Base-by-base conservation (phyloP, 2,329 filamentous ascomycete species). In the Aspergillus ochraceus region DNA sequence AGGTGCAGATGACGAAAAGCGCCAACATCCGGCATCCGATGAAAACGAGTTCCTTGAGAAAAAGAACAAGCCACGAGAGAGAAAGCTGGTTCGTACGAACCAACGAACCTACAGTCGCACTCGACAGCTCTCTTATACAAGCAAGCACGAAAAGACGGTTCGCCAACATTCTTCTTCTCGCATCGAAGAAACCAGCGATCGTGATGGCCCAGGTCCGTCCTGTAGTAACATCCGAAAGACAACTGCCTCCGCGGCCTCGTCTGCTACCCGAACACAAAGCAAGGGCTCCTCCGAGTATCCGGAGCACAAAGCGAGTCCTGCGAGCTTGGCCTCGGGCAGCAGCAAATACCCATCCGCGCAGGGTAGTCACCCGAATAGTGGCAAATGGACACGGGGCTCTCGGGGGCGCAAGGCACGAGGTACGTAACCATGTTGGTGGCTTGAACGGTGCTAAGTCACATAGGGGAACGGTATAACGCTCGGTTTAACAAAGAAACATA, bases 381-480 rank as follows among this genome's bases (percentile, higher is more conserved):
- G 64, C 49, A 57, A 53, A 4, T 56, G 45, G 36, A 8, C 49
- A 6, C 55, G 56, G 30, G 45, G 30, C 14, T 29, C 11, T 36
- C 32, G 51, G 12, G 52, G 52, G 22, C 52, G 46, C 68, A 54
- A 63, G 70, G 69, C 70, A 74, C 75, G 67, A 60, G 64, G 30
- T 42, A 30, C 6, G 19, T 17, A 20, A 17, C 24, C 17, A 9
- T 24, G 2, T 42, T 22, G 17, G 6, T 14, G 5, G 36, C 6
- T 14, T 20, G 19, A 12, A 24, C 54, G 50, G 66, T 14, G 52
- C 68, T 70, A 46, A 71, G 11, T 10, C 39, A 17, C 12, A 17
- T 29, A 75, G 72, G 70, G 22, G 69, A 73, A 12, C 67, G 66
- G 30, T 75, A 76, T 57, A 68, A 62, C 36, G 68, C 70, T 39